Percentiles rank a stretch among this genome's conserved stretches.
Conservation (phyloP, 1,284 basidiomycete species). For the Exsudoporus floridanus region DNA sequence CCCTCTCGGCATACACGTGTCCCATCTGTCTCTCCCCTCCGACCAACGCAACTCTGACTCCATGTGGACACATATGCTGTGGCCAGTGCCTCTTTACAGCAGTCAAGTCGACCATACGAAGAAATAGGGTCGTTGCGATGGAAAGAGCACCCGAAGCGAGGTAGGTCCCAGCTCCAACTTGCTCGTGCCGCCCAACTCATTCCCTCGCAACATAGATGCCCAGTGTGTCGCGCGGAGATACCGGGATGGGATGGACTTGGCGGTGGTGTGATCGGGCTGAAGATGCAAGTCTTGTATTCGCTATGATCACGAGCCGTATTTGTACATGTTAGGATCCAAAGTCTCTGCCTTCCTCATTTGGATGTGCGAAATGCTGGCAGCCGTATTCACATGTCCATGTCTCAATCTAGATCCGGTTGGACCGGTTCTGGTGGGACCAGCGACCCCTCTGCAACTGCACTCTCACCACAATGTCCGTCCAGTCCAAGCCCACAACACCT, state of each 20-base stretch:
- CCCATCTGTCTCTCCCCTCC: conserved; percentile 78
- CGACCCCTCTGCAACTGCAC: too few relatives aligned
- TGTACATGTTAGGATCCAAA: conserved; percentile 28
- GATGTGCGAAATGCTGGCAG: background rate
- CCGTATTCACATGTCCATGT: conserved; percentile 32
- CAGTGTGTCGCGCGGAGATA: conserved; percentile 62
- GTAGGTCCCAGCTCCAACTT: conserved; percentile 33
- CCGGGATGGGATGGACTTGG: conserved; percentile 65
- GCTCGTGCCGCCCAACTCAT: background rate
- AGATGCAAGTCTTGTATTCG: conserved; percentile 46
- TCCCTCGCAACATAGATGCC: conserved; percentile 43
- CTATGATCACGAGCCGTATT: conserved; percentile 31
- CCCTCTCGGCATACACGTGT: conserved; percentile 64
- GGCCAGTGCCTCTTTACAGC: conserved; percentile 74
- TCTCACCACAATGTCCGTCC: conserved; percentile 24
- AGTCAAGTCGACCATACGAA: conserved; percentile 59
- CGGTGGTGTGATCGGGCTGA: conserved; percentile 62
- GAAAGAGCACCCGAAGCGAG: conserved; percentile 43
- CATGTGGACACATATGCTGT: conserved; percentile 76
- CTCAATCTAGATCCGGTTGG: background rate
- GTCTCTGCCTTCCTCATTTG: conserved; percentile 7
- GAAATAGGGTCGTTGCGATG: conserved; percentile 44
- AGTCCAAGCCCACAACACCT: conserved; percentile 25
- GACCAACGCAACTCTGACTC: conserved; percentile 70
- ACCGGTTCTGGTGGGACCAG: background rate